These are phyloP conservation scores for Flagelloscypha sp. DNA, from an alignment of 768 basidiomycete species.

Conservation along the genomic window DNA sequence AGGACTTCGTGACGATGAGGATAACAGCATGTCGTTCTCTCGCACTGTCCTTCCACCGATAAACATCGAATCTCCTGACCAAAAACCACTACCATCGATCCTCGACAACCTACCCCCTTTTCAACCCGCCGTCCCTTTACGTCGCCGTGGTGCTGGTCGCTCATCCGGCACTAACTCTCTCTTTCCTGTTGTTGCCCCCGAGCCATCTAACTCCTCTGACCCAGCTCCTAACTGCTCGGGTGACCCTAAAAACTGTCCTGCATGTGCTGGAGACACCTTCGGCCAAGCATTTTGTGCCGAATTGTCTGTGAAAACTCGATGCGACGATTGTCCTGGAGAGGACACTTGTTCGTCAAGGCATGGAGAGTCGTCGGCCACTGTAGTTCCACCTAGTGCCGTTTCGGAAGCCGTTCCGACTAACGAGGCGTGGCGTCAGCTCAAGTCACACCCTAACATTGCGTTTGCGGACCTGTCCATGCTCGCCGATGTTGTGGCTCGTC, in stretches of 20 bases:
- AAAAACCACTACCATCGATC: slow-evolving; percentile 40
- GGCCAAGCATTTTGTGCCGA: slow-evolving; percentile 80
- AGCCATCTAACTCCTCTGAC: slow-evolving; percentile 18
- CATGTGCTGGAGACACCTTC: slow-evolving; percentile 79
- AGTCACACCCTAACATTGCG: slow-evolving; percentile 81
- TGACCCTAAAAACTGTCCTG: slow-evolving; percentile 78
- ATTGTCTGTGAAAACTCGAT: slow-evolving; percentile 46
- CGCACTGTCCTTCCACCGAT: slow-evolving; percentile 19
- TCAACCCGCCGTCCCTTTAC: slow-evolving; percentile 76
- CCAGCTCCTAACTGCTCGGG: slow-evolving; percentile 58
- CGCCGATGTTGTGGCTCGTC: slow-evolving; percentile 82
- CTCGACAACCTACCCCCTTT: slow-evolving; percentile 73
- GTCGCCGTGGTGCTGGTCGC: slow-evolving; percentile 37
- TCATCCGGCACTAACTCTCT: slow-evolving; percentile 37
- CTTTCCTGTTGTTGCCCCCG: slow-evolving; percentile 42
- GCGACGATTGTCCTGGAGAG: slow-evolving; percentile 46
- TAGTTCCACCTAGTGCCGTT: slow-evolving; percentile 12
- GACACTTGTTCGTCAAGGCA: slow-evolving; percentile 4
- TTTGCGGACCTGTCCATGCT: slow-evolving; percentile 79
- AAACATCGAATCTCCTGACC: slow-evolving; percentile 17
- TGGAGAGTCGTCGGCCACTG: slow-evolving; percentile 20
- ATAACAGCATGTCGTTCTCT: slow-evolving; percentile 11
- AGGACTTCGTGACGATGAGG: slow-evolving; percentile 30
- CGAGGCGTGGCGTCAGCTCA: slow-evolving; percentile 77
- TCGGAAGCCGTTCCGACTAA: slow-evolving; percentile 66